Conservation (phyloP, 176 grass and related monocot genomes). For the Melocanna baccifera region DNA sequence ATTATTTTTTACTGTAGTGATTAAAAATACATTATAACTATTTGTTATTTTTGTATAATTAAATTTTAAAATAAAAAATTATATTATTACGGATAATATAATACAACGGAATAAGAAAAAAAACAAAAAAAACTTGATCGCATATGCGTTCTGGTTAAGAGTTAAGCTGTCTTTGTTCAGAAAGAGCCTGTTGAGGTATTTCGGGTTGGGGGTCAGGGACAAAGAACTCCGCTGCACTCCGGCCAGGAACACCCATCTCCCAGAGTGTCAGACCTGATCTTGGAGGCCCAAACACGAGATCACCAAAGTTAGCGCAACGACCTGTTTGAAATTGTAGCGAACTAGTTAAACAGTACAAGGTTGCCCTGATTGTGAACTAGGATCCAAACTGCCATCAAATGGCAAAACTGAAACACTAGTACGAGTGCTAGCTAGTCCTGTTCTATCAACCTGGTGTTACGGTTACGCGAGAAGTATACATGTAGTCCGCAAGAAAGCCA, state of each 20-base stretch:
- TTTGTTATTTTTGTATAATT: too few relatives aligned
- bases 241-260: slow-evolving; percentile 80
- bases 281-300: slow-evolving; percentile 49
- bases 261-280: slow-evolving; percentile 65
- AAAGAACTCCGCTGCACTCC: slow-evolving; percentile 73
- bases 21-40: too few relatives aligned
- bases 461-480: slow-evolving; percentile 25
- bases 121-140: too few relatives aligned
- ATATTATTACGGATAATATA: too few relatives aligned
- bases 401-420: neutral
- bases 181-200: slow-evolving; percentile 55
- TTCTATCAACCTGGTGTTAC: slow-evolving; percentile 37
- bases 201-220: slow-evolving; percentile 52
- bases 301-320: slow-evolving; percentile 16
- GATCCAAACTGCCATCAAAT: neutral
- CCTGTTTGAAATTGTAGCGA: neutral
- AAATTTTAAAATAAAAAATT: too few relatives aligned
- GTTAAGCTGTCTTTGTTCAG: slow-evolving; percentile 20
- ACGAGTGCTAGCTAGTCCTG: too few relatives aligned
- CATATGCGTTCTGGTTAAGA: neutral
- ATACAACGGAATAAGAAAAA: too few relatives aligned
- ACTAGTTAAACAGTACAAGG: neutral
- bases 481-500: slow-evolving; percentile 64
- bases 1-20: too few relatives aligned
- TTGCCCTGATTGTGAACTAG: neutral